phyloP scores from a whole-genome alignment of 2,329 filamentous ascomycete species.

The Calonectria leucothoes region DNA sequence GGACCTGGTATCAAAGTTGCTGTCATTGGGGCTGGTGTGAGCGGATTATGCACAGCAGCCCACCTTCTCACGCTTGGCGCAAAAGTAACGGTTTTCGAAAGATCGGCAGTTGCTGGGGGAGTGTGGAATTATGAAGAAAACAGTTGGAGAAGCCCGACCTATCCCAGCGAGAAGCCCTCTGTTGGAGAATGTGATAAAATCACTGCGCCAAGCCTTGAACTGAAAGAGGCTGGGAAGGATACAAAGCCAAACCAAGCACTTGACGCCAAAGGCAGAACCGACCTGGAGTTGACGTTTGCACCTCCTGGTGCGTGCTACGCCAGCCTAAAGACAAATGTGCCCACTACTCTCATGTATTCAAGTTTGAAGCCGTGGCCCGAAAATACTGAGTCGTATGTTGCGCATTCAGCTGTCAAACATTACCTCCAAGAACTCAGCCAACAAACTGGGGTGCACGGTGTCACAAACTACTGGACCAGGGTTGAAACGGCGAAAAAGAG shows the following conservation, averaged over 20 bases:
- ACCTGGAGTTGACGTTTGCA: not conserved
- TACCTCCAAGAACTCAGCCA: not conserved
- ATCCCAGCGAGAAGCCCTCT: not conserved
- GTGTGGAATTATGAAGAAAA: not conserved
- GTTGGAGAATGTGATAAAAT: not conserved
- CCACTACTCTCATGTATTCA: not conserved
- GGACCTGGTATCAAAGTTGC: not conserved
- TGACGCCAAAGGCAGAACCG: not conserved
- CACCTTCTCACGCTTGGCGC: not conserved
- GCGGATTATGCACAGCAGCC: not conserved
- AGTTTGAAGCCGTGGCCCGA: not conserved
- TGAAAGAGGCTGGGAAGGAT: not conserved
- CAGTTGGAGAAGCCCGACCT: not conserved
- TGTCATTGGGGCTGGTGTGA: not conserved
- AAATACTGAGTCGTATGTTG: not conserved
- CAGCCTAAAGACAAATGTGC: not conserved
- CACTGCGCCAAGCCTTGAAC: too few species aligned
- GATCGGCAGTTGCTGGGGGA: not conserved
- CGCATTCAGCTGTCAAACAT: not conserved
- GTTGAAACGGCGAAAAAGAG: not conserved
- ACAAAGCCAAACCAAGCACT: not conserved
- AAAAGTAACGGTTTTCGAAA: not conserved
- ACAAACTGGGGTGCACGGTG: not conserved
- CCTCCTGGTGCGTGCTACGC: not conserved
- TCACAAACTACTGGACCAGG: not conserved